Evolutionary conservation across 495 filamentous ascomycete species (phyloP), one percentile per base, ranked within the genome.

Genomic region (Trichoderma gamsii): DNA sequence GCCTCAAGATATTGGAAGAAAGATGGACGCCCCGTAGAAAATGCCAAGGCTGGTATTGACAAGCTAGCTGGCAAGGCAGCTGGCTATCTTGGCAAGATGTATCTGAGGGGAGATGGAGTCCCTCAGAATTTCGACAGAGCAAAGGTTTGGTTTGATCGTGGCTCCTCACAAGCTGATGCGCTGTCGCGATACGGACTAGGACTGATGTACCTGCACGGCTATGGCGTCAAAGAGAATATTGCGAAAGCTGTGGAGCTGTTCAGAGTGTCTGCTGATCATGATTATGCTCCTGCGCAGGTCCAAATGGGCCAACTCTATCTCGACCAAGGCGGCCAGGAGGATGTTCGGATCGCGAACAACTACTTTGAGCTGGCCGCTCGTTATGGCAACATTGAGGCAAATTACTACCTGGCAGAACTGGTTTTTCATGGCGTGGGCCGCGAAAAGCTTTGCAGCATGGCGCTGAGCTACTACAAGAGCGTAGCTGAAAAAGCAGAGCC

Each of bases 351-450:
- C 6, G 95, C 95, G 4, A 90, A 85, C 52, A 84, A 86, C 41
- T 97, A 97, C 74, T 97, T 99, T 69, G 94, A 98, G 70, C 82
- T 95, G n/a, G 95, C 96, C 23, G 90, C 90, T 64, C 85, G 92
- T 43, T 92, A 93, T 78, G 88, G 88, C 16, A 91, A 91, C 76
- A 91, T 98, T 70, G 95, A 98, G 77, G 90, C 95, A 1, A 94
- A 90, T 71, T 99, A 98, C 78, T 96, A 96, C 74, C 88, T 99
- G 3, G 95, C 92, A 0, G 95, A 98, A 77, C 85, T 97, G 76
- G 90, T 86, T 64, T 87, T 93, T 69, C 85, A 90, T 67, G 94
- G 92, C 0, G 81, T 96, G 65, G 92, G 90, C 18, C 81, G 90
- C 61, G 91, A 97, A 63, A 85, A 88, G 68, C 90, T 90, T 46